Conservation (phyloP, 2,329 filamentous ascomycete genomes). For the Fusarium coffeatum region DNA sequence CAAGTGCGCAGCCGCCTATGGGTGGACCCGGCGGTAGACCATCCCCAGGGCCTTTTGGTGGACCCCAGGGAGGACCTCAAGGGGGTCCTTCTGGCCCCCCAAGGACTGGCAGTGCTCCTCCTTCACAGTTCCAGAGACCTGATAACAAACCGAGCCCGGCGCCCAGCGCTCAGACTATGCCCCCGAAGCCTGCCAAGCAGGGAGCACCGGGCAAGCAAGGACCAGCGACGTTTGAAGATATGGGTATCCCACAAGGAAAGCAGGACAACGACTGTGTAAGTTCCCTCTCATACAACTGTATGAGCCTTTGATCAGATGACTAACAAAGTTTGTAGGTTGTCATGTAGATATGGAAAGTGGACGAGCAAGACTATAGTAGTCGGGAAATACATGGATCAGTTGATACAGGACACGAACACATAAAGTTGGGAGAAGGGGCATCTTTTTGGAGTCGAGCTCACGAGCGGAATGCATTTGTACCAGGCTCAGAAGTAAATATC, state of each 20-base stretch:
- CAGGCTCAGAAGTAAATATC: constrained; percentile 23
- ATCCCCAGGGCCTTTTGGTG: constrained; percentile 39
- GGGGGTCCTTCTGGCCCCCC: constrained; percentile 32
- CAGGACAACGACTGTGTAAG: constrained; percentile 91
- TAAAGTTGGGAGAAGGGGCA: constrained; percentile 24
- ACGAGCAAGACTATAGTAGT: neutral
- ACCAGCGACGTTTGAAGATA: constrained; percentile 96
- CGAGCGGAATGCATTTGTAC: constrained; percentile 36
- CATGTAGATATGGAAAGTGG: constrained; percentile 38
- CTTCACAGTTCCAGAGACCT: constrained; percentile 47
- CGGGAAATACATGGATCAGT: neutral
- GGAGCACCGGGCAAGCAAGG: constrained; percentile 79
- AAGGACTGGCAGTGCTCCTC: constrained; percentile 55
- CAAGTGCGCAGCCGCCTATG: constrained; percentile 40
- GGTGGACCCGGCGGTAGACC: constrained; percentile 41
- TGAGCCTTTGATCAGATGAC: neutral
- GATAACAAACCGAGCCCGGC: constrained; percentile 48
- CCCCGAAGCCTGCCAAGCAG: constrained; percentile 63
- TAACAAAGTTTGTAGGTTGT: constrained; percentile 39
- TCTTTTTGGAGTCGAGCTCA: constrained; percentile 37
- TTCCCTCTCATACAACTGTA: constrained; percentile 36
- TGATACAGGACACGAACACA: constrained; percentile 21
- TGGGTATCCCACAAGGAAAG: constrained; percentile 90
- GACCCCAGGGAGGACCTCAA: constrained; percentile 33
- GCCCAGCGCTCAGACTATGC: constrained; percentile 51